Evolutionary conservation across 2,329 filamentous ascomycete species (phyloP).

Genomic region (Beauveria asiatica): DNA sequence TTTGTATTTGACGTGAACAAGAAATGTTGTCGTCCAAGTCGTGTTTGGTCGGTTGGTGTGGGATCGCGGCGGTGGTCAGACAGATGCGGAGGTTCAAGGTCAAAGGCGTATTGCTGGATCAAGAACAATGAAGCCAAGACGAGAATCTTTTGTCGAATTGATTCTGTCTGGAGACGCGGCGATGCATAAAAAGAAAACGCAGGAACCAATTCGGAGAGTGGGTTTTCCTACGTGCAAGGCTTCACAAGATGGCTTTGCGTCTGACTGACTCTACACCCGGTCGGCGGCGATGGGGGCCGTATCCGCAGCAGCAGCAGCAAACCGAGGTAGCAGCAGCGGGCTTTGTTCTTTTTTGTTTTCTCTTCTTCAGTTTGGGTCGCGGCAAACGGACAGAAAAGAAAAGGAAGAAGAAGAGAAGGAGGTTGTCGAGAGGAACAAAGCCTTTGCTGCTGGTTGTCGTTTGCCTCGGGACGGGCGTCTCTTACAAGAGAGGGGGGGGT

Average conservation of each 20-base stretch:
- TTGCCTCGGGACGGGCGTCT: slow-evolving; percentile 20
- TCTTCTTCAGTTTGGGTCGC: neutral
- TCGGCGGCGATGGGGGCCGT: slow-evolving; percentile 5
- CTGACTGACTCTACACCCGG: slow-evolving; percentile 6
- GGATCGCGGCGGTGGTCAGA: neutral
- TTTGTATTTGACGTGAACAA: neutral
- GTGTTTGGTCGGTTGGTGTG: neutral
- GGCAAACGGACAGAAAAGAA: neutral
- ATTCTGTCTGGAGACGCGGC: neutral
- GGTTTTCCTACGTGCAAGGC: neutral
- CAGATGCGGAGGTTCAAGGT: neutral
- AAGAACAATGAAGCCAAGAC: neutral
- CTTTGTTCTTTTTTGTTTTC: neutral
- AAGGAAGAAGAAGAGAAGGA: neutral
- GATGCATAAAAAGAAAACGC: neutral
- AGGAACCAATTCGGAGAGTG: slow-evolving; percentile 1
- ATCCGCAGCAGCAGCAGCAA: neutral
- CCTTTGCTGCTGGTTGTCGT: neutral
- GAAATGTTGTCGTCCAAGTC: neutral
- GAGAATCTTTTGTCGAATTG: neutral
- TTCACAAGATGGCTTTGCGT: slow-evolving; percentile 2
- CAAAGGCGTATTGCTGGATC: neutral
- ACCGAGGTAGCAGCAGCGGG: neutral
- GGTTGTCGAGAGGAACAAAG: neutral
- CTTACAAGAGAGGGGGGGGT: slow-evolving; percentile 21